Conservation (phyloP, 2,329 filamentous ascomycete genomes). For the Sporothrix brasiliensis region DNA sequence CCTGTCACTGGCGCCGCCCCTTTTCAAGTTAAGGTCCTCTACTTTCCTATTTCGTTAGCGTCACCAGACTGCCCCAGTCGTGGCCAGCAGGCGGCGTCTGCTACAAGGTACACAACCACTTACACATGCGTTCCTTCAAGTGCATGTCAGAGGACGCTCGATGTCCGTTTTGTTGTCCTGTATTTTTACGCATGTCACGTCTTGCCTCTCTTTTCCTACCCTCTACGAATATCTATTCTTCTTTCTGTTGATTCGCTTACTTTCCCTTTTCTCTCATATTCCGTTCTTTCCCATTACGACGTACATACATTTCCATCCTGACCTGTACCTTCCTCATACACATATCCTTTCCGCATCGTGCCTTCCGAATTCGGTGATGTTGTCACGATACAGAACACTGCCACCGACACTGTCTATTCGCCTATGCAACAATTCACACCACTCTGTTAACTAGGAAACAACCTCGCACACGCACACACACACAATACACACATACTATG, state of each 20-base stretch:
- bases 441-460: not conserved
- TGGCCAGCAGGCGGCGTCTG: not conserved
- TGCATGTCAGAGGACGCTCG: not conserved
- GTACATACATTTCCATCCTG: not conserved
- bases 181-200: conserved; percentile 12
- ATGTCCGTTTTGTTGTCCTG: not conserved
- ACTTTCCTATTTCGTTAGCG: conserved; percentile 10
- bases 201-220: not conserved
- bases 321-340: not conserved
- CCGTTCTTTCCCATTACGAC: conserved; percentile 6
- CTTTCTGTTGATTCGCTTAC: not conserved
- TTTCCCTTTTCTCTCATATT: not conserved
- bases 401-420: not conserved
- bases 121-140: not conserved
- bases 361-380: conserved; percentile 10
- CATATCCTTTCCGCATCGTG: conserved; percentile 1
- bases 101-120: not conserved
- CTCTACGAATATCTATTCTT: not conserved
- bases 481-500: not conserved
- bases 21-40: not conserved
- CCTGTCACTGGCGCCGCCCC: conserved; percentile 1
- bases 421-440: not conserved
- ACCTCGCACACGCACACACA: too few species aligned
- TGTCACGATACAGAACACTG: not conserved
- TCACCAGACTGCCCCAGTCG: not conserved